Evolutionary conservation across 2,329 filamentous ascomycete genomes (phyloP), one percentile per base, ranked within the genome.

Genomic region (Colletotrichum noveboracense): DNA sequence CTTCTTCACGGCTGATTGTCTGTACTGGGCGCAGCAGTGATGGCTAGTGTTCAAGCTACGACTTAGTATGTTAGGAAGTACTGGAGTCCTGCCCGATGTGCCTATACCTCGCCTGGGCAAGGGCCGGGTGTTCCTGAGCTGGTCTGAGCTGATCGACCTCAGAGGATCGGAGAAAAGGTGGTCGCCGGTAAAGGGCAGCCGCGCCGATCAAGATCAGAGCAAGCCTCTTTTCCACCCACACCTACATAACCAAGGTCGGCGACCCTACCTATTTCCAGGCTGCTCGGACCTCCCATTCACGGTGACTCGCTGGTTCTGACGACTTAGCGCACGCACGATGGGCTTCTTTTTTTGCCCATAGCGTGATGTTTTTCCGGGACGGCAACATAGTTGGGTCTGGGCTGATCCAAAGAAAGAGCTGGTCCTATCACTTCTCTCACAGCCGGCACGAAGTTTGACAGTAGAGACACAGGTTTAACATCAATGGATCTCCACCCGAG

Each of bases 151-250:
- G 62, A 68, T 64, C 24, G 34, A 64, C 26, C 8, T 26, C 21
- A 64, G 28, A 21, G 34, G 56, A 30, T 68, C 43, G 48, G 34
- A 24, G 32, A n/a, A 18, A 26, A 6, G 56, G 58, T 36, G 43
- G 38, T 52, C 30, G 43, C 60, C 34, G 43, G 62, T 72, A 34
- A 21, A 61, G 55, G 70, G 38, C 32, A 67, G 38, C 56, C 64
- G 43, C 52, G 73, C 70, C 69, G 74, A 75, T 73, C 70, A 75
- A 73, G 74, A 69, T 73, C 34, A 65, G 65, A 68, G 68, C 58
- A 75, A 64, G 70, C 58, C 70, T 75, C 69, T 24, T 67, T 62
- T n/a, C 38, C 26, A 12, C 7, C 18, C 12, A 24, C 24, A 14
- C 58, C 61, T 61, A 36, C 52, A 34, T 38, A 48, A n/a, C 21